Evolutionary conservation across 805 yeast species (phyloP).

Genomic region (Sugiyamaella marilandica): DNA sequence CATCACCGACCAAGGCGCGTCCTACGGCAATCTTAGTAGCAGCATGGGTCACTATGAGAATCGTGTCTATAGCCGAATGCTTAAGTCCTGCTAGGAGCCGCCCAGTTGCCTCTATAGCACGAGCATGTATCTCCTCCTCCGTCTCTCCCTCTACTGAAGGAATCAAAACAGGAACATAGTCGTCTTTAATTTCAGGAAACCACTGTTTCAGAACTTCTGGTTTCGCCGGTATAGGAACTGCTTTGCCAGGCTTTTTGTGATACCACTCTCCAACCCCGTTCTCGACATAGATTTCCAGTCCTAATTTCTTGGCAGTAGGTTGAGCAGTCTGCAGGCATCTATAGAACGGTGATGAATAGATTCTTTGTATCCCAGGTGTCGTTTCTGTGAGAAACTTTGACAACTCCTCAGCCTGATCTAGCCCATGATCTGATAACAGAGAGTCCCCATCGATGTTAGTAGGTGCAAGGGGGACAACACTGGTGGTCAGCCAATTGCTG

Average conservation of each 20-base stretch:
- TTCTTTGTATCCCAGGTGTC: conserved; percentile 59
- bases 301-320: conserved; percentile 60
- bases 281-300: conserved; percentile 60
- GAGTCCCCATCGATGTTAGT: conserved; percentile 92
- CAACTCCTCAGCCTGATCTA: conserved; percentile 78
- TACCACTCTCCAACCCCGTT: conserved; percentile 93
- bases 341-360: conserved; percentile 81
- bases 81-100: conserved; percentile 55
- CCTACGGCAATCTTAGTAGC: conserved; percentile 90
- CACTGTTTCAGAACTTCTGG: conserved; percentile 45
- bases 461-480: conserved; percentile 64
- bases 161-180: conserved; percentile 50
- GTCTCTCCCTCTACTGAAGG: conserved; percentile 74
- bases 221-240: conserved; percentile 63
- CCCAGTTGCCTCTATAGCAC: conserved; percentile 54
- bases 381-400: conserved; percentile 51
- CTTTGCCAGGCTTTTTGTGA: conserved; percentile 48
- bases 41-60: conserved; percentile 85
- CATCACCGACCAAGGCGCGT: conserved; percentile 57
- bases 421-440: conserved; percentile 81
- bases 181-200: conserved; percentile 46
- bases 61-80: conserved; percentile 55
- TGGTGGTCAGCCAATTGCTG: conserved; percentile 67
- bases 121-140: conserved; percentile 57
- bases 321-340: conserved; percentile 79